phyloP scores from a whole-genome alignment of 2,329 filamentous ascomycete genomes.

The Arthrobotrys sphaeroides region DNA sequence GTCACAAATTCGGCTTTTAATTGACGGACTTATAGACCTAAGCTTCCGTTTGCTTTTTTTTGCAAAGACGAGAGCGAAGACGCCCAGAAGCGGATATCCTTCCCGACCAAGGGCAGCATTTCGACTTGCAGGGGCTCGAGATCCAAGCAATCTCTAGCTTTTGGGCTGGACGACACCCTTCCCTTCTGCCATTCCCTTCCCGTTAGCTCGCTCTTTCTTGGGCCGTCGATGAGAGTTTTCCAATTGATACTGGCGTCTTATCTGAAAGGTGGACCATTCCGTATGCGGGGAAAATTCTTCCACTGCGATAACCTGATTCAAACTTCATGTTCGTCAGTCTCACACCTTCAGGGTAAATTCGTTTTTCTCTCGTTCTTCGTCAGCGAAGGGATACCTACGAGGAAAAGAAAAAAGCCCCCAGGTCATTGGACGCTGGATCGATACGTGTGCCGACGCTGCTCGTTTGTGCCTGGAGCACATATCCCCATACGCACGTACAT shows the following conservation, averaged over 20 bases:
- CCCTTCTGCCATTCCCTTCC: constrained; percentile 11
- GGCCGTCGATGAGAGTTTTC: constrained; percentile 14
- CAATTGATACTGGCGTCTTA: constrained; percentile 22
- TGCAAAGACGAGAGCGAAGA: neutral
- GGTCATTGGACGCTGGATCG: neutral
- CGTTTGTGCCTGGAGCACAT: neutral
- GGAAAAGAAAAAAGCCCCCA: neutral
- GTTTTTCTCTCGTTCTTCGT: too few relatives aligned
- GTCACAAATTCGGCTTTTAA: neutral
- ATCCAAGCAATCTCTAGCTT: neutral
- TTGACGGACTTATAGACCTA: neutral
- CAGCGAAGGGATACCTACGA: neutral
- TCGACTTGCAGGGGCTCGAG: constrained; percentile 12
- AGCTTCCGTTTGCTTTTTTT: constrained; percentile 8
- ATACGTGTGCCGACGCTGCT: constrained; percentile 1
- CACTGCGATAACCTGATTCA: neutral
- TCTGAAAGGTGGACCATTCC: constrained; percentile 20
- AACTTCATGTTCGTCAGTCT: neutral
- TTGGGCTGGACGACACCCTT: constrained; percentile 3
- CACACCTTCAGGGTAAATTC: neutral
- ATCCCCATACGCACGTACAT: neutral
- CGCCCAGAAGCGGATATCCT: constrained; percentile 35
- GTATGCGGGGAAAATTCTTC: constrained; percentile 30
- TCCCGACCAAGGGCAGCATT: constrained; percentile 22
- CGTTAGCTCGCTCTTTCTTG: neutral